Evolutionary conservation across 768 basidiomycete species (phyloP), one percentile per base, ranked within the genome.

Genomic region (Psilocybe sp.): DNA sequence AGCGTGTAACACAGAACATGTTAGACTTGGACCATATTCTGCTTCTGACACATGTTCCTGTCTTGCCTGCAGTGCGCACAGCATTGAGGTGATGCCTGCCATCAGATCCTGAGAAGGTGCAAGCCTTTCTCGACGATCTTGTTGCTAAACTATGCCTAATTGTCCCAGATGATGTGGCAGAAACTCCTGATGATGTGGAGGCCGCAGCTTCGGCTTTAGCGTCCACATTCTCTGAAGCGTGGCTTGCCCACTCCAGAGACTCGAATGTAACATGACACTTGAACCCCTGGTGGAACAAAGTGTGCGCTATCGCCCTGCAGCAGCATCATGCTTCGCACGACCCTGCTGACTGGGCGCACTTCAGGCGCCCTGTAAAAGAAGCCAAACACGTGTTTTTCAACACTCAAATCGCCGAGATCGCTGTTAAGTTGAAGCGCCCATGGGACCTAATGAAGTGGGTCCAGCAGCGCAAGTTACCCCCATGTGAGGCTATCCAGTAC

Each of bases 391-490:
- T 44, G 20, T 58, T 58, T 49, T 58, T 57, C 40, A 49, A 60
- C 52, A 23, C 18, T 1, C 15, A 40, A 7, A 57, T 60, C 31
- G 14, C 42, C 14, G 28, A 54, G 14, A 45, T 60, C 11, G 34
- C 59, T 3, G 31, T 10, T n/a, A 35, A 23, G 19, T 45, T 54
- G 44, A 55, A 56, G 50, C 45, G 45, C 31, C 54, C 52, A 0
- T 60, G 54, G 59, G 57, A 60, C 47, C 52, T 60, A 15, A 60
- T 60, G 54, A 36, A 35, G 1, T 61, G 55, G 60, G 42, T 55
- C 46, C 49, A 59, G 40, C 16, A 50, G 42, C 37, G 36, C 45
- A 55, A 55, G 34, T 18, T 52, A 13, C 53, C 45, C 1, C 45
- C 49, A n/a, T n/a, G n/a, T n/a, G n/a, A n/a, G n/a, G n/a, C n/a